phyloP scores from a whole-genome alignment of 495 filamentous ascomycete genomes.

The Tuber calosporum region DNA sequence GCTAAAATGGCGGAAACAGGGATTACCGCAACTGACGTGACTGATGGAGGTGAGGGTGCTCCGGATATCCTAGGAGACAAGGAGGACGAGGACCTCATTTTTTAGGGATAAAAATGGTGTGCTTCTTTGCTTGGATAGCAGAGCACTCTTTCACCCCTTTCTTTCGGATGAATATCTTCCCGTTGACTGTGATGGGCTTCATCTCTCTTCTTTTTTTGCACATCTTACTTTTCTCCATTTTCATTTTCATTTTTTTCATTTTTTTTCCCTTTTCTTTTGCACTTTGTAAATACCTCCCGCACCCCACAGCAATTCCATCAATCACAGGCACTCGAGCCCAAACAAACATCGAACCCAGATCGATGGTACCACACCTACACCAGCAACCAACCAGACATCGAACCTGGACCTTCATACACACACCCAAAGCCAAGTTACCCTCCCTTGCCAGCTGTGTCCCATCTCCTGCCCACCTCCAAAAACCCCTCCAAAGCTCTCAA shows the following conservation, averaged over 20 bases:
- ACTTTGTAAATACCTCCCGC: slow-evolving; percentile 1
- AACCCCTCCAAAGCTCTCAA: not conserved
- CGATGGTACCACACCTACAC: not conserved
- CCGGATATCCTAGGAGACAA: slow-evolving; percentile 71
- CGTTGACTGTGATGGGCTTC: not conserved
- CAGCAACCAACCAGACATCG: not conserved
- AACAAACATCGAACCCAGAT: not conserved
- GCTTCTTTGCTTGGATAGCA: not conserved
- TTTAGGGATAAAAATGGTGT: slow-evolving; percentile 49
- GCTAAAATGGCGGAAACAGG: slow-evolving; percentile 50
- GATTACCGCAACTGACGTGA: slow-evolving; percentile 25
- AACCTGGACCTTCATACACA: not conserved
- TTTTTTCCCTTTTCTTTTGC: not conserved
- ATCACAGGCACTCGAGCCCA: not conserved
- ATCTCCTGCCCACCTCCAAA: not conserved
- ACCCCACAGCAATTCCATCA: not conserved
- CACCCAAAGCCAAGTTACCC: not conserved
- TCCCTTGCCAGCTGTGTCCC: not conserved
- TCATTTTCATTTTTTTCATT: not conserved
- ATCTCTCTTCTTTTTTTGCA: not conserved
- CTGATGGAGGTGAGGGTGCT: slow-evolving; percentile 42
- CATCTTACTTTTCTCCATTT: not conserved
- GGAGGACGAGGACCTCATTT: slow-evolving; percentile 93
- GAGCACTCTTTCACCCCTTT: not conserved
- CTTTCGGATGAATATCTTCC: not conserved